phyloP scores from a whole-genome alignment of 495 filamentous ascomycete genomes.

The Daldinia bambusicola region DNA sequence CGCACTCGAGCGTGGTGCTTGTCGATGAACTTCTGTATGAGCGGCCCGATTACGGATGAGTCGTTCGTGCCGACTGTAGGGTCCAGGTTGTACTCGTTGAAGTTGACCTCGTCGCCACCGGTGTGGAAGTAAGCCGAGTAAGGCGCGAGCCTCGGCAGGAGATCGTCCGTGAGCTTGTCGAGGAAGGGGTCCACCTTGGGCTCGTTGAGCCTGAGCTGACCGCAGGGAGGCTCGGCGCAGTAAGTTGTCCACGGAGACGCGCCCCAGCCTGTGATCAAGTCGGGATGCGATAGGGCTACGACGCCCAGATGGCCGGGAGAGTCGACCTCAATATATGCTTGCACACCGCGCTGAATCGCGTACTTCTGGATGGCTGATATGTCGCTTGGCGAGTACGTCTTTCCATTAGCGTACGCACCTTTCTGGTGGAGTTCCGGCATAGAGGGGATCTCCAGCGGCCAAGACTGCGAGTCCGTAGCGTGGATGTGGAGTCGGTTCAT shows the following conservation, averaged over 20 bases:
- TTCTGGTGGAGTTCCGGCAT: conserved; percentile 73
- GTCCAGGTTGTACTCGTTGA: conserved; percentile 77
- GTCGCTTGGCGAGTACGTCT: conserved; percentile 71
- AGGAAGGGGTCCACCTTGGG: conserved; percentile 73
- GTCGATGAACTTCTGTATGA: conserved; percentile 78
- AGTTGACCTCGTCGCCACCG: conserved; percentile 84
- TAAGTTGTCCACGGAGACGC: conserved; percentile 73
- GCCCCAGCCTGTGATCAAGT: conserved; percentile 78
- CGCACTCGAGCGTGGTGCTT: conserved; percentile 68
- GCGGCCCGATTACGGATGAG: conserved; percentile 68
- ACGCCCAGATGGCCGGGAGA: conserved; percentile 81
- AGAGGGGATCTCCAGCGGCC: conserved; percentile 80
- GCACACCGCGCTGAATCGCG: conserved; percentile 71
- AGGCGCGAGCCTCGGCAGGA: conserved; percentile 74
- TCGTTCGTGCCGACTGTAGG: conserved; percentile 71
- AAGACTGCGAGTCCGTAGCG: conserved; percentile 83
- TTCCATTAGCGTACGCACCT: conserved; percentile 71
- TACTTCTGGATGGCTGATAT: conserved; percentile 72
- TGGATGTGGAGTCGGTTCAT: conserved; percentile 83
- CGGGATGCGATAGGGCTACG: conserved; percentile 71
- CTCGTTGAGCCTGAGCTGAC: conserved; percentile 77
- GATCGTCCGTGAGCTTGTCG: conserved; percentile 72
- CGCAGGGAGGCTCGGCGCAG: conserved; percentile 79
- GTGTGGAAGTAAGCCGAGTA: conserved; percentile 81
- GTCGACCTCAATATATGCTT: conserved; percentile 82